A percentile compares a stretch with the other conserved stretches of the same genome.
phyloP scores from a whole-genome alignment of 352 stramenopile species.

The Saprolegnia parasitica region DNA sequence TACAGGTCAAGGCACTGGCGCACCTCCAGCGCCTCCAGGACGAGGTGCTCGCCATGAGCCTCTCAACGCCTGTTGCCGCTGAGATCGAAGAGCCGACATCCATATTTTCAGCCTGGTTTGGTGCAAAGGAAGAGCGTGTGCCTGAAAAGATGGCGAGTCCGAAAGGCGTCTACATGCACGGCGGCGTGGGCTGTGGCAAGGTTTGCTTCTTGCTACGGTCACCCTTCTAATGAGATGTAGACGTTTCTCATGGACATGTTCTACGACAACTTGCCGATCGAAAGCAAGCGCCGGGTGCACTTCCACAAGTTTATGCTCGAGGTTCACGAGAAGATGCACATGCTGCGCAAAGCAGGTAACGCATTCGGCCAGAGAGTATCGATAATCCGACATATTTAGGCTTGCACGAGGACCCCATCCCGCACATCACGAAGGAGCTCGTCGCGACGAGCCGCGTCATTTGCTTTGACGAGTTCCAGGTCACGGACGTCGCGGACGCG shows the following conservation, averaged over 20 bases:
- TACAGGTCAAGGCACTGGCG: conserved; percentile 18
- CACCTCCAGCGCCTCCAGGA: conserved; percentile 21
- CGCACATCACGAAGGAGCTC: conserved; percentile 83
- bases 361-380: conserved; percentile 29
- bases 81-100: conserved; percentile 7
- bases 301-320: conserved; percentile 99
- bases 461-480: conserved; percentile 98
- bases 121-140: background rate
- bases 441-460: conserved; percentile 86
- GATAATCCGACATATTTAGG: conserved; percentile 47
- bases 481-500: conserved; percentile 96
- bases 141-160: conserved; percentile 35
- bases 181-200: conserved; percentile 93
- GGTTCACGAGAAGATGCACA: conserved; percentile 94
- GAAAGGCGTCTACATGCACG: conserved; percentile 95
- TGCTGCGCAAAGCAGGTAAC: conserved; percentile 84
- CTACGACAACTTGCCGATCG: conserved; percentile 71
- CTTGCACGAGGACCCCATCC: conserved; percentile 61
- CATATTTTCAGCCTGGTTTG: conserved; percentile 15
- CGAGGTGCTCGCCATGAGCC: background rate
- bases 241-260: conserved; percentile 98
- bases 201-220: conserved; percentile 23
- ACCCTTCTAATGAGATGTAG: conserved; percentile 35
- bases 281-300: conserved; percentile 88
- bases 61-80: background rate